phyloP scores from a whole-genome alignment of 2,329 filamentous ascomycete species.

The Monosporascus ibericus region DNA sequence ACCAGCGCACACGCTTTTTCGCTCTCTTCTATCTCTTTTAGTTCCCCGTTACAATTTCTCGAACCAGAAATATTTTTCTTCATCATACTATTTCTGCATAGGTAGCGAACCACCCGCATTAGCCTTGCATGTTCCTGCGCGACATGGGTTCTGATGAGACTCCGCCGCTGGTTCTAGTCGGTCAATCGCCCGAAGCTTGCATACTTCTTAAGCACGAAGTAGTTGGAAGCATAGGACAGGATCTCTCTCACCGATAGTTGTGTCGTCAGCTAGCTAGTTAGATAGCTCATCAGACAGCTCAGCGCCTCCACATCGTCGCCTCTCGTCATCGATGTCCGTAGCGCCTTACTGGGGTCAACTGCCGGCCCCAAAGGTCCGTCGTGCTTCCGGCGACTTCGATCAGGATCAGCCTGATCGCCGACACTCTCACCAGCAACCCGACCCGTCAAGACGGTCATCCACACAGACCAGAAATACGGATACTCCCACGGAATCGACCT shows the following conservation, averaged over 20 bases:
- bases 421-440: slow-evolving; percentile 31
- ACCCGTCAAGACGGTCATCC: slow-evolving; percentile 45
- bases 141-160: slow-evolving; percentile 32
- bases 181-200: too few species aligned
- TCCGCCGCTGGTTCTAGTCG: too few species aligned
- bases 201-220: too few species aligned
- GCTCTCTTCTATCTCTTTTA: not conserved
- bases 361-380: slow-evolving; percentile 42
- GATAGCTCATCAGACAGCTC: too few species aligned
- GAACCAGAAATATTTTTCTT: too few species aligned
- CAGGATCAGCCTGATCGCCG: slow-evolving; percentile 21
- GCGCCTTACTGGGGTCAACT: slow-evolving; percentile 54
- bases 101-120: slow-evolving; percentile 12
- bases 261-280: not conserved
- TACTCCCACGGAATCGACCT: slow-evolving; percentile 50
- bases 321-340: slow-evolving; percentile 35
- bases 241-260: too few species aligned
- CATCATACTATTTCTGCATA: slow-evolving; percentile 13
- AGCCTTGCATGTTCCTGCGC: slow-evolving; percentile 35
- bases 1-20: not conserved
- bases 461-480: slow-evolving; percentile 51
- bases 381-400: slow-evolving; percentile 30
- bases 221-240: too few species aligned
- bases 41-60: not conserved
- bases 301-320: slow-evolving; percentile 6